Percentiles rank a stretch among this genome's conserved stretches.
Evolutionary conservation across 306 rosid genomes (phyloP).

Genomic region (Senna siamea): DNA sequence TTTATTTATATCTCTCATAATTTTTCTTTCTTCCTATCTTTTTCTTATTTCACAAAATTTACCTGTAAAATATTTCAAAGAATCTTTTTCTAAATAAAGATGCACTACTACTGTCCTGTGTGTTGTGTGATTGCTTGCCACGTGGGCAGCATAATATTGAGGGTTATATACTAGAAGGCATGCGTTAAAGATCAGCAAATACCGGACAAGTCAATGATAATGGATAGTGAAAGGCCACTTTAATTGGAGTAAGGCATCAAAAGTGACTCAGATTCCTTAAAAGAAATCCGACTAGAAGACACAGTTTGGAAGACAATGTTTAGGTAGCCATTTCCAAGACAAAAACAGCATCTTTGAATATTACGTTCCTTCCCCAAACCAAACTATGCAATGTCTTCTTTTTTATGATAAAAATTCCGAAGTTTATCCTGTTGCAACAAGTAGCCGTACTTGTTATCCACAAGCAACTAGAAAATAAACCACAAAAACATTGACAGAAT

Average conservation of each 20-base stretch:
- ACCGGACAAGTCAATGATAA: background rate
- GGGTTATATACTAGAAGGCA: background rate
- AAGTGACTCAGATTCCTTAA: slow-evolving; percentile 46
- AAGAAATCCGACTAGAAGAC: slow-evolving; percentile 48
- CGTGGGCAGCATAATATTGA: background rate
- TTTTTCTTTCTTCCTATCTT: too few relatives aligned
- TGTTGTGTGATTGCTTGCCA: background rate
- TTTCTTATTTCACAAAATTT: too few relatives aligned
- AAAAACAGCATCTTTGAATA: slow-evolving; percentile 35
- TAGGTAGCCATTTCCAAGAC: slow-evolving; percentile 34
- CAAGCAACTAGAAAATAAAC: background rate
- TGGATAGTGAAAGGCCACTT: too few relatives aligned
- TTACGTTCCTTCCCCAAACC: slow-evolving; percentile 33
- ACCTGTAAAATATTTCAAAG: too few relatives aligned
- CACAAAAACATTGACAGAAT: background rate
- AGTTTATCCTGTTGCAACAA: background rate
- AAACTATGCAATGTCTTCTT: slow-evolving; percentile 26
- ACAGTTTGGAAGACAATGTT: slow-evolving; percentile 11
- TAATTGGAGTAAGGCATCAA: slow-evolving; percentile 31
- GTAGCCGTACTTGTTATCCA: background rate
- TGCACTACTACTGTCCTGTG: background rate
- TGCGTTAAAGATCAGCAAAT: background rate
- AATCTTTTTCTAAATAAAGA: too few relatives aligned
- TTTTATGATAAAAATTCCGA: background rate
- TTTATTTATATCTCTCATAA: too few relatives aligned